A percentile compares a stretch with the other conserved stretches of the same genome.
These are phyloP conservation scores for Mycosarcoma maydis DNA, from an alignment of 1,284 basidiomycete genomes.

Conservation along the genomic window DNA sequence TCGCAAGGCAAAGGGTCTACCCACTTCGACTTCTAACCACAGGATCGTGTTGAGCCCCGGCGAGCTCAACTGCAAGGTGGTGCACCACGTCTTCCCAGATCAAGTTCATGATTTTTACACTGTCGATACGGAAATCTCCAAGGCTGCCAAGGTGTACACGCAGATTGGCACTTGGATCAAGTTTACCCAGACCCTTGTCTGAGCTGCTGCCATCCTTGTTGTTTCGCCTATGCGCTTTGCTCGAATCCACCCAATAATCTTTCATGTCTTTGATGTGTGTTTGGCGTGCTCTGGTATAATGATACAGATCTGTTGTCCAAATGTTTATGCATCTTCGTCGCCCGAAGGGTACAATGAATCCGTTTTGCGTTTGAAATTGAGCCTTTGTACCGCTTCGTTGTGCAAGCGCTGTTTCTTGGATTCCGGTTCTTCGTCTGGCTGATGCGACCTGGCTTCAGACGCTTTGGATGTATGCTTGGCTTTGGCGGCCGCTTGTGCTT, in stretches of 20 bases:
- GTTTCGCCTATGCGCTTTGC: constrained; percentile 5
- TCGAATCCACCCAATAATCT: too few relatives aligned
- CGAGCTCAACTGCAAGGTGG: constrained; percentile 40
- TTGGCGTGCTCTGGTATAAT: too few relatives aligned
- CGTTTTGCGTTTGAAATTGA: too few relatives aligned
- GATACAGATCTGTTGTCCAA: too few relatives aligned
- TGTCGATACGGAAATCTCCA: constrained; percentile 44
- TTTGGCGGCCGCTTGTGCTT: constrained; percentile 32
- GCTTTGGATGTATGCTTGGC: constrained; percentile 13
- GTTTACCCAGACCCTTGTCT: constrained; percentile 34
- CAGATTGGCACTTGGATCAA: constrained; percentile 53
- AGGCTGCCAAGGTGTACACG: constrained; percentile 33
- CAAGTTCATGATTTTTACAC: constrained; percentile 53
- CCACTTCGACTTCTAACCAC: constrained; percentile 37
- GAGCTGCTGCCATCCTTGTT: background rate
- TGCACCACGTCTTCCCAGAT: constrained; percentile 23
- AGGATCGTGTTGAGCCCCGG: constrained; percentile 35
- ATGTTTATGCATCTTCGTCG: too few relatives aligned
- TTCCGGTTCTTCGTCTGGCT: constrained; percentile 13
- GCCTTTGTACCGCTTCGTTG: constrained; percentile 19
- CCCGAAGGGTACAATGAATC: too few relatives aligned
- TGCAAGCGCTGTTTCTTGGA: constrained; percentile 33
- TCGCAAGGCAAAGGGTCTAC: constrained; percentile 48
- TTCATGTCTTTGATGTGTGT: too few relatives aligned
- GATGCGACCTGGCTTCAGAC: background rate